Percentiles rank a stretch among this genome's conserved stretches.
Evolutionary conservation across 441 rosid species (phyloP).

Genomic region (Eruca vesicaria): DNA sequence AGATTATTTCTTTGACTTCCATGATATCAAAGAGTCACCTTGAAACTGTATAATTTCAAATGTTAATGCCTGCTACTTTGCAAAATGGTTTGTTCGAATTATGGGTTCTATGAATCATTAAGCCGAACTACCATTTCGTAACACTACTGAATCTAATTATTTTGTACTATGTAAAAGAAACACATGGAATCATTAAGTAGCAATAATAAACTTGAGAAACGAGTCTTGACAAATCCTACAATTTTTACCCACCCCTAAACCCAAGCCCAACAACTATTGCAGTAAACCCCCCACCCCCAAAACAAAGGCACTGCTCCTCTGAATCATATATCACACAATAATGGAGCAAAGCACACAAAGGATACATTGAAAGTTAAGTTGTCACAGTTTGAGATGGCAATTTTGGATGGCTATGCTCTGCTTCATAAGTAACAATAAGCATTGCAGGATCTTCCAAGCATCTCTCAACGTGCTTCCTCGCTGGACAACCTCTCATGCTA

Average conservation of each 20-base stretch:
- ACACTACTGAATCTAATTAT: neutral
- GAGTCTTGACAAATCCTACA: conserved; percentile 17
- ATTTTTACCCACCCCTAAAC: conserved; percentile 3
- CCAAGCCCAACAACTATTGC: neutral
- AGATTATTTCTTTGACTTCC: no score
- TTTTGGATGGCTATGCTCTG: conserved; percentile 85
- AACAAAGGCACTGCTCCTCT: conserved; percentile 5
- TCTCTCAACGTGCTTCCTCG: conserved; percentile 98
- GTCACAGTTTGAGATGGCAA: conserved; percentile 62
- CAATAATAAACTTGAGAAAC: conserved; percentile 14
- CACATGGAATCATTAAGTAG: neutral
- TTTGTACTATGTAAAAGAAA: neutral
- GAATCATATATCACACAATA: conserved; percentile 18
- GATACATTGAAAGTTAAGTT: conserved; percentile 26
- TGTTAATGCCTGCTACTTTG: neutral
- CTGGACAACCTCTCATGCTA: conserved; percentile 98
- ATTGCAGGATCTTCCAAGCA: conserved; percentile 85
- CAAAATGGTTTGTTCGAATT: neutral
- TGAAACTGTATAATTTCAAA: no score
- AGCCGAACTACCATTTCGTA: neutral
- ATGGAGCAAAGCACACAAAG: conserved; percentile 5
- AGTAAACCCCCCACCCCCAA: conserved; percentile 5
- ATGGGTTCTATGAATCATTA: neutral
- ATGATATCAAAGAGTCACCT: no score
- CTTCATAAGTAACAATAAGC: conserved; percentile 95